Conservation (phyloP, 2,329 filamentous ascomycete species). For the Ophiocordyceps polyrhachis-furcata region DNA sequence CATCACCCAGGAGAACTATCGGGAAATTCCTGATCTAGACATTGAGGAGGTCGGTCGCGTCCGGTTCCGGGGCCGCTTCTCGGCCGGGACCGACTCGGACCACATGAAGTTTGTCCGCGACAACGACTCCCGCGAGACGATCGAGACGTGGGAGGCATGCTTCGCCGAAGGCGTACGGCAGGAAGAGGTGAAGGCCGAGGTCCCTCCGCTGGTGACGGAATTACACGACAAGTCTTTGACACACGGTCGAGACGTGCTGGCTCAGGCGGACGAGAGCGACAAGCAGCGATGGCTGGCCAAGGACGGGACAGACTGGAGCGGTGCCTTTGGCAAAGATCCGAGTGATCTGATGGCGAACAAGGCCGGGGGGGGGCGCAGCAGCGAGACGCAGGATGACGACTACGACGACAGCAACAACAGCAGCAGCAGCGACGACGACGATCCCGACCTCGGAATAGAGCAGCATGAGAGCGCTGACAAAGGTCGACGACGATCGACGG, state of each 20-base stretch:
- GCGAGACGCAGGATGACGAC: constrained; percentile 18
- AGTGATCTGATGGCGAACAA: constrained; percentile 22
- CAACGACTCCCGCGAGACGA: constrained; percentile 81
- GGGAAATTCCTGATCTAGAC: constrained; percentile 51
- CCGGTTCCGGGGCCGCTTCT: constrained; percentile 66
- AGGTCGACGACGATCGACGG: neutral
- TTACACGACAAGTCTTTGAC: constrained; percentile 69
- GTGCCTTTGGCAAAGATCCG: constrained; percentile 68
- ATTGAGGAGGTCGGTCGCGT: constrained; percentile 67
- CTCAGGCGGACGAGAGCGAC: constrained; percentile 50
- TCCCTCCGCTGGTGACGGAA: constrained; percentile 53
- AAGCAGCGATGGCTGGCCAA: constrained; percentile 62
- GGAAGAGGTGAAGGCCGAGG: constrained; percentile 50
- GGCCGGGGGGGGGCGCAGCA: constrained; percentile 12
- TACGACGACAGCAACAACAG: constrained; percentile 17
- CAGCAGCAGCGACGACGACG: constrained; percentile 12
- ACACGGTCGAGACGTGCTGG: constrained; percentile 64
- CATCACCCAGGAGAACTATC: constrained; percentile 61
- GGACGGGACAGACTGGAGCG: constrained; percentile 71
- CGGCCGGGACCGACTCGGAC: constrained; percentile 73
- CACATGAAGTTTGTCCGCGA: constrained; percentile 71
- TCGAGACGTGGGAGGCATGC: constrained; percentile 88
- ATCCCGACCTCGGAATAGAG: constrained; percentile 38
- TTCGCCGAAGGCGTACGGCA: constrained; percentile 67
- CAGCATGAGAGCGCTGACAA: constrained; percentile 25